These are phyloP conservation scores for Solanum bulbocastanum DNA, from an alignment of 257 asterid genomes.

Conservation along the genomic window DNA sequence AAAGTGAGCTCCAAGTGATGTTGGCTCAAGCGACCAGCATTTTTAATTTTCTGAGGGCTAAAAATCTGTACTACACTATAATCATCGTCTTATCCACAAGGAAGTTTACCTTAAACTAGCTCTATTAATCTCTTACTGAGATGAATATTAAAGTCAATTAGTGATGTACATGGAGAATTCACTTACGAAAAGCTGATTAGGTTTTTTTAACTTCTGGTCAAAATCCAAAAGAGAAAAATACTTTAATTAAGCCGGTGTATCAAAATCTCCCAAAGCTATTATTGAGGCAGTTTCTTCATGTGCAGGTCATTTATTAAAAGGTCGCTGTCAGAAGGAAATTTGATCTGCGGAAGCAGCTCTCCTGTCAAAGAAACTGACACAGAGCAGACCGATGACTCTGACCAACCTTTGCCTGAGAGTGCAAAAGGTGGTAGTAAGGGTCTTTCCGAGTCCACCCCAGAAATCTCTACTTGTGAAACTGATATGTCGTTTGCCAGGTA, in stretches of 20 bases:
- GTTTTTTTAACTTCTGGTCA: background rate
- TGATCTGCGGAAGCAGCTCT: constrained; percentile 42
- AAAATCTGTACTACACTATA: background rate
- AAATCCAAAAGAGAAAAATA: background rate
- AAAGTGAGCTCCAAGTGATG: background rate
- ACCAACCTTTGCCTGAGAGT: constrained; percentile 25
- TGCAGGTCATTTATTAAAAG: constrained; percentile 66
- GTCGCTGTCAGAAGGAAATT: constrained; percentile 83
- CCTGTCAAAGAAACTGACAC: constrained; percentile 36
- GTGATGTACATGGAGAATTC: background rate
- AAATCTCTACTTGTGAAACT: constrained; percentile 47
- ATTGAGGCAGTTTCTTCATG: background rate
- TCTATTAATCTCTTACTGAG: background rate
- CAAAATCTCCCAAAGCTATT: background rate
- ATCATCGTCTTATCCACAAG: background rate
- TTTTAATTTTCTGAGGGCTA: background rate
- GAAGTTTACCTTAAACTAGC: background rate
- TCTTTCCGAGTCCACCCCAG: constrained; percentile 53
- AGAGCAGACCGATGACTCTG: constrained; percentile 29
- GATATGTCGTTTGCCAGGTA: constrained; percentile 50
- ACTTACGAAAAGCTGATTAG: background rate
- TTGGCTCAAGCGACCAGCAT: background rate
- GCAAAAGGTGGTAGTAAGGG: constrained; percentile 19
- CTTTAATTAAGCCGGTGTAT: background rate
- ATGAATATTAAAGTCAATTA: background rate